Percentiles rank a stretch among this genome's conserved stretches.
These are phyloP conservation scores for Dimocarpus longan DNA, from an alignment of 345 rosid species.

Conservation along the genomic window DNA sequence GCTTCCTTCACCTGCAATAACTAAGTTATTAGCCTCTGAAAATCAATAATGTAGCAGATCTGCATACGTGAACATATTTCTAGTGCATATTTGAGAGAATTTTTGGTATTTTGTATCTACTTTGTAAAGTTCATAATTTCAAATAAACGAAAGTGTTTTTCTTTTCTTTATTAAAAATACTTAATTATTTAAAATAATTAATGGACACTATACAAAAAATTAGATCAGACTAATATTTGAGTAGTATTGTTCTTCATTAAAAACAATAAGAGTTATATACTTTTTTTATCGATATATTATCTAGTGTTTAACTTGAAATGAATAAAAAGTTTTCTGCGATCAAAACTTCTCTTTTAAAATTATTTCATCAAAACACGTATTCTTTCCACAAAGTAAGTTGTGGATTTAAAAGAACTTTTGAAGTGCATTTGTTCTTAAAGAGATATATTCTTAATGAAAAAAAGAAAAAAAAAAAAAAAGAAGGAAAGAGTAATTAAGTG, in stretches of 20 bases:
- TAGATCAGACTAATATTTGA: neutral
- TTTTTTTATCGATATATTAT: too few species aligned
- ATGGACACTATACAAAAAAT: neutral
- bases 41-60: neutral
- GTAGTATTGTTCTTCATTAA: too few species aligned
- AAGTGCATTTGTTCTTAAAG: neutral
- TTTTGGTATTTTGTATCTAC: neutral
- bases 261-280: too few species aligned
- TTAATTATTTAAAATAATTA: too few species aligned
- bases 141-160: too few species aligned
- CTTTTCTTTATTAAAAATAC: too few species aligned
- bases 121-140: too few species aligned
- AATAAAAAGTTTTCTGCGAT: neutral
- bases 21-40: too few species aligned
- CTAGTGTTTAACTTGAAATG: too few species aligned
- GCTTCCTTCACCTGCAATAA: slow-evolving; percentile 32
- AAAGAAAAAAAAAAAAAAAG: too few species aligned
- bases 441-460: neutral
- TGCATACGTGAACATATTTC: neutral
- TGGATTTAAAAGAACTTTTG: neutral
- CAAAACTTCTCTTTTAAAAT: neutral
- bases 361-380: neutral
- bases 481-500: too few species aligned
- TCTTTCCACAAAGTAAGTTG: neutral
- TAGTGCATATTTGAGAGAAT: neutral